Conservation (phyloP, 169 alveolate species). For the Neospora caninum region DNA sequence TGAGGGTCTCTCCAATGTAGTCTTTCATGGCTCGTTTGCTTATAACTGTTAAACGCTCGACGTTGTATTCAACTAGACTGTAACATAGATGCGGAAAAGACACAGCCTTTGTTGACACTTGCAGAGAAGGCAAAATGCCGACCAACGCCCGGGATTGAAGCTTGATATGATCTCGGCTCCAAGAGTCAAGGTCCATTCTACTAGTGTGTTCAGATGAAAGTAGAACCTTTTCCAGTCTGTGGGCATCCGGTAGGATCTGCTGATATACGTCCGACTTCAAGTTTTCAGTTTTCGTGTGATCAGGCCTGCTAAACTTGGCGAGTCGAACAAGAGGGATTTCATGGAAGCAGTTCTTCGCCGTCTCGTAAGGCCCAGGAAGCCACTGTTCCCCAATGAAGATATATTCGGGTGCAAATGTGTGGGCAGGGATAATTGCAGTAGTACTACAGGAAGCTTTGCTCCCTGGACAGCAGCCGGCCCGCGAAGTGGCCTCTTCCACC, state of each 20-base stretch:
- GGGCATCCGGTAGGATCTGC: conserved; percentile 10
- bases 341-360: neutral
- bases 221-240: conserved; percentile 20
- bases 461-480: conserved; percentile 13
- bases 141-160: conserved; percentile 30
- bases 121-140: conserved; percentile 15
- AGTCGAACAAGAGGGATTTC: conserved; percentile 17
- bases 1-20: conserved; percentile 24
- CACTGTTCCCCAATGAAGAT: conserved; percentile 36
- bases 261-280: neutral
- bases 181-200: neutral
- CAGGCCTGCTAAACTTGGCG: conserved; percentile 28
- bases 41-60: neutral
- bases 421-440: conserved; percentile 15
- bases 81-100: neutral
- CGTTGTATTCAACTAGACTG: conserved; percentile 11
- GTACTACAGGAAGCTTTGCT: neutral
- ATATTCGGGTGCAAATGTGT: conserved; percentile 35
- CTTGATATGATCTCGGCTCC: conserved; percentile 19
- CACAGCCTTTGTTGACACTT: conserved; percentile 12
- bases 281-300: neutral
- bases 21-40: neutral
- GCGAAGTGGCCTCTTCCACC: neutral
- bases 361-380: conserved; percentile 41
- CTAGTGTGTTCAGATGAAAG: neutral